phyloP scores from a whole-genome alignment of 2,329 filamentous ascomycete species.

The Ophiosphaerella herpotricha region DNA sequence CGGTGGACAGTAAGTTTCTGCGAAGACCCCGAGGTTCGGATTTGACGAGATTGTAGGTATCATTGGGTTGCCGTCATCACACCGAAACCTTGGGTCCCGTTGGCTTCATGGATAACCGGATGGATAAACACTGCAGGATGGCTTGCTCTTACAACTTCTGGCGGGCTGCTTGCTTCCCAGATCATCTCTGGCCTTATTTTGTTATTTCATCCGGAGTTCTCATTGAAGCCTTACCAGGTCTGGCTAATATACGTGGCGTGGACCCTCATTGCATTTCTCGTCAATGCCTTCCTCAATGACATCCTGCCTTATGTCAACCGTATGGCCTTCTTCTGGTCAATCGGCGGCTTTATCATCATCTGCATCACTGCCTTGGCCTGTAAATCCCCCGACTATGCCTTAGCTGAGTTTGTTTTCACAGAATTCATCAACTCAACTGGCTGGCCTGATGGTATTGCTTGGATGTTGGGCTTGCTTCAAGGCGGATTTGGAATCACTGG shows the following conservation, averaged over 20 bases:
- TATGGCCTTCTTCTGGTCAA: conserved; percentile 71
- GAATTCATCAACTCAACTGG: conserved; percentile 70
- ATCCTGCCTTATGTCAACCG: conserved; percentile 69
- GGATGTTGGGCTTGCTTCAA: conserved; percentile 57
- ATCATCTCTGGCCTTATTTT: conserved; percentile 69
- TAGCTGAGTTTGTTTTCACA: conserved; percentile 67
- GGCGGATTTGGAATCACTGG: conserved; percentile 60
- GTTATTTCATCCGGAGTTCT: conserved; percentile 63
- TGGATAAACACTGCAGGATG: conserved; percentile 77
- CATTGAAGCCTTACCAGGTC: conserved; percentile 68
- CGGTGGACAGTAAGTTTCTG: conserved; percentile 35
- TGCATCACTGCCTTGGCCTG: conserved; percentile 71
- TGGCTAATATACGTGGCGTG: conserved; percentile 74
- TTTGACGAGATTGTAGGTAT: conserved; percentile 56
- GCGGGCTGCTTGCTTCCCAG: conserved; percentile 68
- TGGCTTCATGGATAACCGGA: conserved; percentile 71
- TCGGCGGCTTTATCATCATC: conserved; percentile 70
- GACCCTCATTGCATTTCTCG: conserved; percentile 62
- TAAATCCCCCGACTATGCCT: conserved; percentile 67
- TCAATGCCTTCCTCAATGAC: conserved; percentile 69
- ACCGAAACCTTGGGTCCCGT: conserved; percentile 63
- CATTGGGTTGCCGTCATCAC: conserved; percentile 72
- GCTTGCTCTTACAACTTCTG: conserved; percentile 69
- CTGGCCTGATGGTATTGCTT: conserved; percentile 70
- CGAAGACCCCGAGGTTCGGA: conserved; percentile 20